A percentile compares a stretch with the other conserved stretches of the same genome.
These are phyloP conservation scores for Vitis cinerea DNA, from an alignment of 164 flowering plant species.

Conservation along the genomic window DNA sequence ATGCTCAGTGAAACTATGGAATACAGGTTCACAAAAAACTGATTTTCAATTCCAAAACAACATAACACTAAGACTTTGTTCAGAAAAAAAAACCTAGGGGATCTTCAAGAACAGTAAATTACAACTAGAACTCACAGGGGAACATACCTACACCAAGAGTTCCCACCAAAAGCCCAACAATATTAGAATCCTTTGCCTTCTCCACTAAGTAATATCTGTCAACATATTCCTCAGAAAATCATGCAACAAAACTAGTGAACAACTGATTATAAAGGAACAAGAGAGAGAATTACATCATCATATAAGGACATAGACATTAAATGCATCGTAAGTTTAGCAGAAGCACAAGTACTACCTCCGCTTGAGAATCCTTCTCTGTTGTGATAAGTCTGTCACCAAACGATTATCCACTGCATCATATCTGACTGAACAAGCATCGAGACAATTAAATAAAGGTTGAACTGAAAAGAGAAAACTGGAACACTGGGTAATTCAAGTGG, in stretches of 20 bases:
- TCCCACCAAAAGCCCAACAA: constrained; percentile 92
- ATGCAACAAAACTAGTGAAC: neutral
- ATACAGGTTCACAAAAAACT: too few relatives aligned
- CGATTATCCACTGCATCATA: constrained; percentile 56
- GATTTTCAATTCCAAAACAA: too few relatives aligned
- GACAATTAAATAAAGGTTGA: constrained; percentile 1
- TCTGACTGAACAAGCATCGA: constrained; percentile 60
- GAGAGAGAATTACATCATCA: neutral
- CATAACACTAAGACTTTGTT: neutral
- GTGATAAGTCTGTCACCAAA: constrained; percentile 61
- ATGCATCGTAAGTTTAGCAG: too few relatives aligned
- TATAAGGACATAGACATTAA: neutral
- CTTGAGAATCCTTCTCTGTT: constrained; percentile 67
- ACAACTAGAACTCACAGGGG: neutral
- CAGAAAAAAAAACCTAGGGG: neutral
- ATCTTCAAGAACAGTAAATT: neutral
- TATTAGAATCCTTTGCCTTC: constrained; percentile 96
- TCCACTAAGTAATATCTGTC: constrained; percentile 90
- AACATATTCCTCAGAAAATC: constrained; percentile 3
- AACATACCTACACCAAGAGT: constrained; percentile 93
- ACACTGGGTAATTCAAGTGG: neutral
- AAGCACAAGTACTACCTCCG: constrained; percentile 60
- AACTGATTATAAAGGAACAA: neutral
- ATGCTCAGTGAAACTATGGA: neutral
- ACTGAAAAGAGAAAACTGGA: neutral